Evolutionary conservation across 2,329 filamentous ascomycete species (phyloP).

Genomic region (Colletotrichum higginsianum): DNA sequence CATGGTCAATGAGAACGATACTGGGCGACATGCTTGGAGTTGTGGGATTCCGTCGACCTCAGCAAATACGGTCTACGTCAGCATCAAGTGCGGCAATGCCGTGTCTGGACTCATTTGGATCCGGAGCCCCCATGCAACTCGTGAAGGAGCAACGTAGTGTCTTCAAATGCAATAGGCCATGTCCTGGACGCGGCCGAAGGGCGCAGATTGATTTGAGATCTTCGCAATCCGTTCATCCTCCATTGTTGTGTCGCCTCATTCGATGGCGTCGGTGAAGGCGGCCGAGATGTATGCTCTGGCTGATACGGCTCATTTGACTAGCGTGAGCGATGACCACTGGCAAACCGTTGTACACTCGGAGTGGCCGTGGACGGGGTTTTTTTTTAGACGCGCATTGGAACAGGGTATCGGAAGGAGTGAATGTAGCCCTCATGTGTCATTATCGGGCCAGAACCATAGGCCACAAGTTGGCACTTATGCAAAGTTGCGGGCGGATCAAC

Average conservation of each 20-base stretch:
- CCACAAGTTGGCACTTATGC: conserved; percentile 29
- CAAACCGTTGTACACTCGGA: conserved; percentile 23
- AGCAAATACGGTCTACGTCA: not conserved
- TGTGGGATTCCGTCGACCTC: not conserved
- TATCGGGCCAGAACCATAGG: conserved; percentile 33
- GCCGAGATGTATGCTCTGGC: conserved; percentile 16
- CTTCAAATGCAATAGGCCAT: not conserved
- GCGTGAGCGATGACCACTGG: conserved; percentile 30
- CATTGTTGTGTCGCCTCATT: not conserved
- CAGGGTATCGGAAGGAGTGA: conserved; percentile 21
- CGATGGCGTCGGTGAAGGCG: too few relatives aligned
- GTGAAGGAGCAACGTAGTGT: conserved; percentile 29
- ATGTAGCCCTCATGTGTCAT: conserved; percentile 28
- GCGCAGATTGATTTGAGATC: too few relatives aligned
- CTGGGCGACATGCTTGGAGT: not conserved
- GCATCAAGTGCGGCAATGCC: not conserved
- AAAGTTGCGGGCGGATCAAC: conserved; percentile 22
- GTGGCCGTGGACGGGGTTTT: conserved; percentile 27
- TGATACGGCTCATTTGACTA: conserved; percentile 38
- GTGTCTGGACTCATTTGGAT: not conserved
- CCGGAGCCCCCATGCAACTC: conserved; percentile 16
- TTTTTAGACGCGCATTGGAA: conserved; percentile 32
- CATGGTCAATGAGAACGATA: not conserved
- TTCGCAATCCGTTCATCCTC: not conserved
- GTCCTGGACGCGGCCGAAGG: not conserved